Percentiles rank a stretch among this genome's conserved stretches.
Conservation (phyloP, 1,284 basidiomycete genomes). For the Sanghuangporus weigelae region DNA sequence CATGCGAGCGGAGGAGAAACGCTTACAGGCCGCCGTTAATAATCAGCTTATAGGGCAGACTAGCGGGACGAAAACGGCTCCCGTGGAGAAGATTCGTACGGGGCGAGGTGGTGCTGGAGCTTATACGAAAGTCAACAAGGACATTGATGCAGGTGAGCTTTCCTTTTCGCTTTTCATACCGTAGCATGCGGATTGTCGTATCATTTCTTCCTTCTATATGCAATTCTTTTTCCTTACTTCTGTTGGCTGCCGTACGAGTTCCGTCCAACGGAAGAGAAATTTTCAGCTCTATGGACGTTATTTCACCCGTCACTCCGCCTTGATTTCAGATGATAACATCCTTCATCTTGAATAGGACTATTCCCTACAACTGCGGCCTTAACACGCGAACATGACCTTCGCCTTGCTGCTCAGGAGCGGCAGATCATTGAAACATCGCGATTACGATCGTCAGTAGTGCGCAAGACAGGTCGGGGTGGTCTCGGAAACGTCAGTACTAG, state of each 20-base stretch:
- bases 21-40: neutral
- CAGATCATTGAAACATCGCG: slow-evolving; percentile 7
- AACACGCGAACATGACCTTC: neutral
- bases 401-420: slow-evolving; percentile 7
- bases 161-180: neutral
- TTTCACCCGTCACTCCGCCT: too few relatives aligned
- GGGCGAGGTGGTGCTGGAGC: slow-evolving; percentile 6
- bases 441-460: neutral
- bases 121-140: neutral
- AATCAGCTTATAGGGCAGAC: neutral
- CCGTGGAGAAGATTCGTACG: neutral
- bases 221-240: too few relatives aligned
- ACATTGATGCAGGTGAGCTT: slow-evolving; percentile 8
- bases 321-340: neutral
- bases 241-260: too few relatives aligned
- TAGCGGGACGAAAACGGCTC: neutral
- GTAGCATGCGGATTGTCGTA: neutral
- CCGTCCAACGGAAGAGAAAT: too few relatives aligned
- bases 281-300: too few relatives aligned
- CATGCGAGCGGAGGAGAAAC: neutral
- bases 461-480: slow-evolving; percentile 9
- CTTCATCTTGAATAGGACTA: slow-evolving; percentile 1
- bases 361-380: slow-evolving; percentile 13
- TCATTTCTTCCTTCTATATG: neutral
- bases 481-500: slow-evolving; percentile 5